phyloP scores from a whole-genome alignment of 2,329 filamentous ascomycete genomes.

The Paradendryphiella salina region DNA sequence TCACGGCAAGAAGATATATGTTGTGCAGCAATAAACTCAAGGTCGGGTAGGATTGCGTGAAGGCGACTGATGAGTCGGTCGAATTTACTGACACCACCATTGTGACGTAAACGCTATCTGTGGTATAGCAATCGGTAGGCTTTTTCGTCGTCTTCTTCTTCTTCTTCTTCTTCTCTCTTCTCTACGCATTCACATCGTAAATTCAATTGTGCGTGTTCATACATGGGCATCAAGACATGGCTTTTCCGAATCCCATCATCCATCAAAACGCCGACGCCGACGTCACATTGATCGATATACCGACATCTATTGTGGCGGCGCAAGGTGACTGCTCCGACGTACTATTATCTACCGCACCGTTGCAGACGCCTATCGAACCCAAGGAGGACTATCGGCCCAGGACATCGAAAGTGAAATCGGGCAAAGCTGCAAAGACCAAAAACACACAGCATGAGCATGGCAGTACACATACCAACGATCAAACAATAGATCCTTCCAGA shows the following conservation, averaged over 20 bases:
- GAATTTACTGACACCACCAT: not conserved
- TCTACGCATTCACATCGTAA: not conserved
- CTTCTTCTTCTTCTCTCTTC: not conserved
- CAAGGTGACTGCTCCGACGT: constrained; percentile 57
- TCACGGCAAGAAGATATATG: not conserved
- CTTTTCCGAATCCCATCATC: constrained; percentile 48
- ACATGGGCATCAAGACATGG: not conserved
- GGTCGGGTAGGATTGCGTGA: too few relatives aligned
- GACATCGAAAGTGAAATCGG: constrained; percentile 50
- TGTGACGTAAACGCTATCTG: constrained; percentile 2
- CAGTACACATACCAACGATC: not conserved
- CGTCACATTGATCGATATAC: constrained; percentile 68
- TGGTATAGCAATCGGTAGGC: not conserved
- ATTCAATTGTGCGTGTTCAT: not conserved
- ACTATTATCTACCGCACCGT: constrained; percentile 53
- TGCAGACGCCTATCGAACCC: constrained; percentile 54
- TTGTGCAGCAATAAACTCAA: too few relatives aligned
- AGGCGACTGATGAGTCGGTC: not conserved
- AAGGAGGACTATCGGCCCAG: constrained; percentile 59
- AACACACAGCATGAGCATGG: constrained; percentile 33
- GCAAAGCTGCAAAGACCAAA: constrained; percentile 35
- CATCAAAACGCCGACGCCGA: constrained; percentile 57
- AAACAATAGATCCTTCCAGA: not conserved
- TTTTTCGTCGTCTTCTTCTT: not conserved
- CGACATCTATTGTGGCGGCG: constrained; percentile 67